Conservation (phyloP, 2,329 filamentous ascomycete genomes). For the Scytalidium lignicola region DNA sequence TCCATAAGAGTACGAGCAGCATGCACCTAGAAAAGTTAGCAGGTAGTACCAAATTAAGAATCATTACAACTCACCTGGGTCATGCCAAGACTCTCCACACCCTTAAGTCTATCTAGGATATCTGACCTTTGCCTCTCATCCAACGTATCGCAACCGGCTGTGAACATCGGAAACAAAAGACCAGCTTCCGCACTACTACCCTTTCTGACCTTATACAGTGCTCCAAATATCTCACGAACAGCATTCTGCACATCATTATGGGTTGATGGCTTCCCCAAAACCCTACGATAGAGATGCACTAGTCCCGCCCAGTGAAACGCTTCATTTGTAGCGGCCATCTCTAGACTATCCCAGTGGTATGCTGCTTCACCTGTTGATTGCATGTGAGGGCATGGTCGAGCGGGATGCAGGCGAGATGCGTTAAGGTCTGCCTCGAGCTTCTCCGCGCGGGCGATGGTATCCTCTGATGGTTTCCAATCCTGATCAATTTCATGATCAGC, state of each 20-base stretch:
- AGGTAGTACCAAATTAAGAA: slow-evolving; percentile 6
- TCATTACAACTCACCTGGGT: slow-evolving; percentile 53
- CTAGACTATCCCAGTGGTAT: slow-evolving; percentile 52
- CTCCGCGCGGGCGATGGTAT: slow-evolving; percentile 51
- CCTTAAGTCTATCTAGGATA: slow-evolving; percentile 60
- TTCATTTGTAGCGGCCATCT: slow-evolving; percentile 68
- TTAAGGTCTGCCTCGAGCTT: slow-evolving; percentile 57
- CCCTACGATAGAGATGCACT: slow-evolving; percentile 69
- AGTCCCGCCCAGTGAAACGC: slow-evolving; percentile 76
- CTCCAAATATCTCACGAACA: slow-evolving; percentile 57
- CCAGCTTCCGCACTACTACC: slow-evolving; percentile 71
- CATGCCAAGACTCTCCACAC: slow-evolving; percentile 69
- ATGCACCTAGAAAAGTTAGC: slow-evolving; percentile 38
- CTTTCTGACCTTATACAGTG: slow-evolving; percentile 55
- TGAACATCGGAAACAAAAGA: slow-evolving; percentile 76
- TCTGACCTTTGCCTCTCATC: slow-evolving; percentile 49
- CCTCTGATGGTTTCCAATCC: slow-evolving; percentile 53
- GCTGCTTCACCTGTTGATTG: slow-evolving; percentile 42
- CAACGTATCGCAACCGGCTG: slow-evolving; percentile 69
- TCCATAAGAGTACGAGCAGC: slow-evolving; percentile 62
- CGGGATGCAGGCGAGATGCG: slow-evolving; percentile 41
- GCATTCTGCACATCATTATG: slow-evolving; percentile 58
- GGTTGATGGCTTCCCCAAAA: slow-evolving; percentile 54
- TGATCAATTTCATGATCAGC: slow-evolving; percentile 41
- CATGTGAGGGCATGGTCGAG: slow-evolving; percentile 37